phyloP scores from a whole-genome alignment of 139 green algal species.

The Picochlorum sp. region DNA sequence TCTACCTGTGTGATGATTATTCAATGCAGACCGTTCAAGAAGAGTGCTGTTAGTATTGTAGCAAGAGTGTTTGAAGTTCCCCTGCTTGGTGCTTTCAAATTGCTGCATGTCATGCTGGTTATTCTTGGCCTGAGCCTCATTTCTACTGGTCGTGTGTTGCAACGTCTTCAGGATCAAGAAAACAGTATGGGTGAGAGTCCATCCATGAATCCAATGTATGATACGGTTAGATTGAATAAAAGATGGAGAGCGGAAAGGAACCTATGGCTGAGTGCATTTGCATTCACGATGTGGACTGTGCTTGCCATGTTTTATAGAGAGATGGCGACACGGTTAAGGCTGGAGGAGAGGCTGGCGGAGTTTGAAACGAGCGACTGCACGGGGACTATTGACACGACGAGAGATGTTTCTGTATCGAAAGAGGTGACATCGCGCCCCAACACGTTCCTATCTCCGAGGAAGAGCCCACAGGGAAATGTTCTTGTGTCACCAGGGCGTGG shows the following conservation, averaged over 20 bases:
- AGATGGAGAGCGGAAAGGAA: slow-evolving; percentile 46
- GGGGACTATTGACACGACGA: not conserved
- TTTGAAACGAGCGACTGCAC: slow-evolving; percentile 13
- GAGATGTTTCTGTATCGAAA: slow-evolving; percentile 7
- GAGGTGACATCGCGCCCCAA: slow-evolving; percentile 21
- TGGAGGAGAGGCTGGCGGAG: slow-evolving; percentile 19
- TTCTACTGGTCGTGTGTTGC: slow-evolving; percentile 9
- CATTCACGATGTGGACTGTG: slow-evolving; percentile 10
- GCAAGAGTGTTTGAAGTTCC: slow-evolving; percentile 25
- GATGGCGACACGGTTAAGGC: slow-evolving; percentile 8
- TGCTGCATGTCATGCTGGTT: slow-evolving; percentile 45
- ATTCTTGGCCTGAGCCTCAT: slow-evolving; percentile 33
- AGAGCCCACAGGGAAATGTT: not conserved
- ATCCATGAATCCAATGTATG: slow-evolving; percentile 24
- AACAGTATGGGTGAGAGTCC: not conserved
- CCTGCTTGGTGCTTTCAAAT: slow-evolving; percentile 25
- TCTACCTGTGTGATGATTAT: not conserved
- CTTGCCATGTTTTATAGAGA: slow-evolving; percentile 27
- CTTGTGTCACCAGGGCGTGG: not conserved
- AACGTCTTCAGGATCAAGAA: not conserved
- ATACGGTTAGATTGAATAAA: slow-evolving; percentile 30
- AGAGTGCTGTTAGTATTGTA: slow-evolving; percentile 12
- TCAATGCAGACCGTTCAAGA: slow-evolving; percentile 12
- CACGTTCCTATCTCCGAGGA: not conserved
- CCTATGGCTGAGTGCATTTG: slow-evolving; percentile 32